phyloP scores from a whole-genome alignment of 2,329 filamentous ascomycete genomes.

The Akanthomyces muscarius region DNA sequence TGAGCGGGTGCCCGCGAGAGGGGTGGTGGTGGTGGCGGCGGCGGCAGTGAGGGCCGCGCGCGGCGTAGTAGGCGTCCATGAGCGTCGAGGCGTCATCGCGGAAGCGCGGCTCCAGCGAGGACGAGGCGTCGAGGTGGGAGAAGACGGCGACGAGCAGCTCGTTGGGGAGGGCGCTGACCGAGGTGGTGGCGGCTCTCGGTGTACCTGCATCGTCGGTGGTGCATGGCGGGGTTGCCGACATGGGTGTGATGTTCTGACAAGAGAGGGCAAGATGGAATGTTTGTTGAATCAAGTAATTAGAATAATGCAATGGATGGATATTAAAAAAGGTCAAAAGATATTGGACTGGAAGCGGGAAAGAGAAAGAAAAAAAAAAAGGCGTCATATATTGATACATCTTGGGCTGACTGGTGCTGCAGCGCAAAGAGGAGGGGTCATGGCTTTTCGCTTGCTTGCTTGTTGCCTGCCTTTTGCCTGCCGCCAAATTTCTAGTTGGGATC shows the following conservation, averaged over 20 bases:
- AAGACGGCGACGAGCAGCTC: constrained; percentile 59
- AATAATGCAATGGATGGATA: too few species aligned
- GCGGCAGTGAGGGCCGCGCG: constrained; percentile 15
- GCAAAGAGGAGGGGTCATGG: too few species aligned
- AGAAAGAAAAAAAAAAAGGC: too few species aligned
- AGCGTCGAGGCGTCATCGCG: constrained; percentile 44
- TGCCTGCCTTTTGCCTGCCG: too few species aligned
- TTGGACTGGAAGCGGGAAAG: too few species aligned
- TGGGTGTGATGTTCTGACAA: neutral
- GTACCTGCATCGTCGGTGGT: neutral
- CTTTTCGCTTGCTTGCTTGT: too few species aligned
- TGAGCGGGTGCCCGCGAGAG: constrained; percentile 38
- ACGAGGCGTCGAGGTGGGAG: constrained; percentile 45
- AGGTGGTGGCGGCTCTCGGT: neutral
- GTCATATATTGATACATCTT: too few species aligned
- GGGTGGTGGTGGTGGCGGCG: neutral
- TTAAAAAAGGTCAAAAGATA: too few species aligned
- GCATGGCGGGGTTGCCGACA: constrained; percentile 4
- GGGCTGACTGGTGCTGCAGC: too few species aligned
- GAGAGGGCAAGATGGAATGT: neutral
- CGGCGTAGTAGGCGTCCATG: constrained; percentile 37
- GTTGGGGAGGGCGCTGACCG: constrained; percentile 47
- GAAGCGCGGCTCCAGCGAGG: constrained; percentile 46
- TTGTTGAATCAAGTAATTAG: too few species aligned
- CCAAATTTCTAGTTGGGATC: too few species aligned